These are phyloP conservation scores for Salvia sclarea DNA, from an alignment of 305 asterid species.

Conservation along the genomic window DNA sequence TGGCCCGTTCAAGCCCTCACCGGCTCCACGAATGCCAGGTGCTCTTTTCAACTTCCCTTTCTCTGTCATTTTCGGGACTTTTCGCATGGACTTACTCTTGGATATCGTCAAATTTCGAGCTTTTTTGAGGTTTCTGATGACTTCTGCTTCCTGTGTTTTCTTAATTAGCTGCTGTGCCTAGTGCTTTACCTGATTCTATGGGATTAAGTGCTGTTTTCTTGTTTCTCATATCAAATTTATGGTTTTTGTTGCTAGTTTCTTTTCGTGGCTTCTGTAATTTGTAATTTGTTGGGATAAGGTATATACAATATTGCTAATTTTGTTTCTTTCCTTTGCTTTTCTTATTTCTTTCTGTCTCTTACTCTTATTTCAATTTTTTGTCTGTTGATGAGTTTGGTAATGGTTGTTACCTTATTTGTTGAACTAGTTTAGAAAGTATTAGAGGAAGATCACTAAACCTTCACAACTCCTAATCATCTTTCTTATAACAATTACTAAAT, in stretches of 20 bases:
- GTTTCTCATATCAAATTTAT: slow-evolving; percentile 9
- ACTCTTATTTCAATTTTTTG: neutral
- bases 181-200: neutral
- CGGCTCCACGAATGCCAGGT: slow-evolving; percentile 65
- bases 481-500: neutral
- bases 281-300: slow-evolving; percentile 17
- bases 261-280: slow-evolving; percentile 22
- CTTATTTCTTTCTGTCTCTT: neutral
- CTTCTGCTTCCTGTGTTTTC: neutral
- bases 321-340: neutral
- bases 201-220: neutral
- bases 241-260: neutral
- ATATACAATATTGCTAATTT: neutral
- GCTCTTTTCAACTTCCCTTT: slow-evolving; percentile 24
- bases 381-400: neutral
- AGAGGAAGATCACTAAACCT: neutral
- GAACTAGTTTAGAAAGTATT: neutral
- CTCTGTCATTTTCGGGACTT: slow-evolving; percentile 14
- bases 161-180: slow-evolving; percentile 12
- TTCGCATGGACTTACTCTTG: neutral
- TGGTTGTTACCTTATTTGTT: neutral
- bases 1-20: slow-evolving; percentile 74
- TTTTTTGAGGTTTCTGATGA: slow-evolving; percentile 4
- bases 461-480: neutral
- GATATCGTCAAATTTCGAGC: neutral